Percentiles rank a stretch among this genome's conserved stretches.
Evolutionary conservation across 1,139 yeast species (phyloP).

Genomic region (Hyphopichia buzzinii): DNA sequence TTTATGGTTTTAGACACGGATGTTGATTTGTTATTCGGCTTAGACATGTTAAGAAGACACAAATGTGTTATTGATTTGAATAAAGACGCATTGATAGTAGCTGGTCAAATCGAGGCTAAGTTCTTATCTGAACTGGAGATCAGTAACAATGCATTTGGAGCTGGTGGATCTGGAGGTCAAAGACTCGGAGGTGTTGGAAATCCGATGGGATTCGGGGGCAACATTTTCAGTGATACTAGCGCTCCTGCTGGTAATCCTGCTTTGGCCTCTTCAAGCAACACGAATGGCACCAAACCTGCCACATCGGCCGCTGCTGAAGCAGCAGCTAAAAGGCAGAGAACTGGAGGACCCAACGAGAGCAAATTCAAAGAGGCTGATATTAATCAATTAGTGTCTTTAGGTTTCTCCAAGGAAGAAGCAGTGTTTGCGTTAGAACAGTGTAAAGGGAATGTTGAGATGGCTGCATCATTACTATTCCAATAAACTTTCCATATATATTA

Average conservation of each 20-base stretch:
- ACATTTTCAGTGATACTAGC: slow-evolving; percentile 28
- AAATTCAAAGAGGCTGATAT: slow-evolving; percentile 45
- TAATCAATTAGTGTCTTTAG: slow-evolving; percentile 59
- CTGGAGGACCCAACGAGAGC: slow-evolving; percentile 7
- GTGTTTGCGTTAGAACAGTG: slow-evolving; percentile 63
- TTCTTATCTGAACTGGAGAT: slow-evolving; percentile 76
- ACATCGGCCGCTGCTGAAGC: slow-evolving; percentile 26
- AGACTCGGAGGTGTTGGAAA: slow-evolving; percentile 6
- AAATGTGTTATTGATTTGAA: slow-evolving; percentile 78
- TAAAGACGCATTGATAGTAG: slow-evolving; percentile 66
- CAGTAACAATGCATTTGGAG: slow-evolving; percentile 37
- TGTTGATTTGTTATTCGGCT: slow-evolving; percentile 66
- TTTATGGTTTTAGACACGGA: slow-evolving; percentile 77
- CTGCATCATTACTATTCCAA: slow-evolving; percentile 72
- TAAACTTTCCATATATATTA: slow-evolving; percentile 12
- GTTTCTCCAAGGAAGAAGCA: slow-evolving; percentile 67
- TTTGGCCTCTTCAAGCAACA: slow-evolving; percentile 12
- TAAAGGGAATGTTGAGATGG: slow-evolving; percentile 77
- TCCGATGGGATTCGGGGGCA: slow-evolving; percentile 30
- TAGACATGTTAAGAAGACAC: slow-evolving; percentile 85
- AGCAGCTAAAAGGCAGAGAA: slow-evolving; percentile 25
- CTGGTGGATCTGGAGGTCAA: slow-evolving; percentile 9
- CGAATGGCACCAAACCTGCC: slow-evolving; percentile 8
- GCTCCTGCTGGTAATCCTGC: slow-evolving; percentile 10
- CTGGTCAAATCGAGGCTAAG: slow-evolving; percentile 62